Conservation (phyloP, 2,329 filamentous ascomycete species). For the Metarhizium guizhouense region DNA sequence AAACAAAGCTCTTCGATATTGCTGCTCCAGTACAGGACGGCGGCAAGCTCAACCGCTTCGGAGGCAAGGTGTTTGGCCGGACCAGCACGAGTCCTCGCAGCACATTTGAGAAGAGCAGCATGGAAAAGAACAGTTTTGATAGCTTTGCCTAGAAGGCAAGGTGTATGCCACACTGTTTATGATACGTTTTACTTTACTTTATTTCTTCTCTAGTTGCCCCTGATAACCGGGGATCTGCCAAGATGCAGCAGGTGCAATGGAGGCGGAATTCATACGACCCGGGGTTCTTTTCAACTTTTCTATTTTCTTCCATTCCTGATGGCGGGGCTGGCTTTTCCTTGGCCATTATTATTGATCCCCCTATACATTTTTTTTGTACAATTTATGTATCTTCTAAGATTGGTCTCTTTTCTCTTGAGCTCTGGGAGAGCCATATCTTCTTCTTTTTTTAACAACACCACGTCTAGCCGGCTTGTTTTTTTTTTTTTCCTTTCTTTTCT, state of each 20-base stretch:
- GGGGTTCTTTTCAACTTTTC: background rate
- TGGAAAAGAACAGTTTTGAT: slow-evolving; percentile 36
- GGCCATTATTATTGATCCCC: slow-evolving; percentile 5
- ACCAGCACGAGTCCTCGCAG: slow-evolving; percentile 41
- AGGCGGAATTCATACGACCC: background rate
- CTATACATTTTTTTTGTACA: slow-evolving; percentile 3
- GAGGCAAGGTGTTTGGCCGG: slow-evolving; percentile 50
- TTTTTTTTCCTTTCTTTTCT: slow-evolving; percentile 1
- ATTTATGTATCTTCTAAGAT: background rate
- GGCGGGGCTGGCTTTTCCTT: slow-evolving; percentile 4
- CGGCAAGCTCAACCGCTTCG: slow-evolving; percentile 47
- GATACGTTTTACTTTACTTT: background rate
- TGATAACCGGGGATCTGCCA: background rate
- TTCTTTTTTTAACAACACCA: background rate
- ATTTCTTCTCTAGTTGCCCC: background rate
- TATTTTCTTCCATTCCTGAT: background rate
- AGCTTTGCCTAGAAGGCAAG: slow-evolving; percentile 16
- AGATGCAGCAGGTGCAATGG: background rate
- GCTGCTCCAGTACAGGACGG: slow-evolving; percentile 30
- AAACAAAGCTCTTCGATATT: slow-evolving; percentile 47
- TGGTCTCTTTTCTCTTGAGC: background rate
- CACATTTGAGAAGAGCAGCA: slow-evolving; percentile 43
- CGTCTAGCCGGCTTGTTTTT: background rate
- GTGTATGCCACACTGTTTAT: background rate
- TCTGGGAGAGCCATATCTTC: background rate